Evolutionary conservation across 306 rosid genomes (phyloP).

Genomic region (Astragalus glycyphyllos): DNA sequence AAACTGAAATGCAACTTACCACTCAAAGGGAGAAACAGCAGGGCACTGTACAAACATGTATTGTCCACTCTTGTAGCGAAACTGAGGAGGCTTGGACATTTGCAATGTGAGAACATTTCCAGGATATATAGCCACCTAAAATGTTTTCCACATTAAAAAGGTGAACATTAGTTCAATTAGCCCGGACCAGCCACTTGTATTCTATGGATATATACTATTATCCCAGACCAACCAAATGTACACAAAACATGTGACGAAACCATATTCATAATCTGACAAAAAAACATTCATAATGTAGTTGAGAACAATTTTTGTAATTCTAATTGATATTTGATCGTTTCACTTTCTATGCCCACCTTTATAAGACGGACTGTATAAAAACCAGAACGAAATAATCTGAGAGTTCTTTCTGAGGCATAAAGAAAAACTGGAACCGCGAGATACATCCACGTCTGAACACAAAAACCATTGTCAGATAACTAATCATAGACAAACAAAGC

Average conservation of each 20-base stretch:
- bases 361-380: conserved; percentile 75
- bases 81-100: conserved; percentile 96
- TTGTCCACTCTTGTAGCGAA: conserved; percentile 93
- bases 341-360: conserved; percentile 65
- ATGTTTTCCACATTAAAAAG: conserved; percentile 33
- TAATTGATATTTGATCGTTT: conserved; percentile 14
- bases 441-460: conserved; percentile 94
- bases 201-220: background rate
- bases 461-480: conserved; percentile 41
- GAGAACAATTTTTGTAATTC: conserved; percentile 22
- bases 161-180: background rate
- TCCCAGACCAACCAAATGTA: background rate
- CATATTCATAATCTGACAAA: background rate
- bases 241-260: background rate
- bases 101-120: conserved; percentile 96
- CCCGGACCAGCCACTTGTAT: background rate
- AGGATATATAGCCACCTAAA: conserved; percentile 93
- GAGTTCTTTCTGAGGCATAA: conserved; percentile 90
- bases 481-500: conserved; percentile 16
- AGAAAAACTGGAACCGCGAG: conserved; percentile 84
- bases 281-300: conserved; percentile 7
- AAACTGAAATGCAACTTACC: conserved; percentile 58
- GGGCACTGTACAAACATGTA: conserved; percentile 99
- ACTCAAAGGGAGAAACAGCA: conserved; percentile 96
- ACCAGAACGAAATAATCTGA: conserved; percentile 92